Evolutionary conservation across 116 monocot genomes (phyloP), one percentile per base, ranked within the genome.

Genomic region (Posidonia oceanica): DNA sequence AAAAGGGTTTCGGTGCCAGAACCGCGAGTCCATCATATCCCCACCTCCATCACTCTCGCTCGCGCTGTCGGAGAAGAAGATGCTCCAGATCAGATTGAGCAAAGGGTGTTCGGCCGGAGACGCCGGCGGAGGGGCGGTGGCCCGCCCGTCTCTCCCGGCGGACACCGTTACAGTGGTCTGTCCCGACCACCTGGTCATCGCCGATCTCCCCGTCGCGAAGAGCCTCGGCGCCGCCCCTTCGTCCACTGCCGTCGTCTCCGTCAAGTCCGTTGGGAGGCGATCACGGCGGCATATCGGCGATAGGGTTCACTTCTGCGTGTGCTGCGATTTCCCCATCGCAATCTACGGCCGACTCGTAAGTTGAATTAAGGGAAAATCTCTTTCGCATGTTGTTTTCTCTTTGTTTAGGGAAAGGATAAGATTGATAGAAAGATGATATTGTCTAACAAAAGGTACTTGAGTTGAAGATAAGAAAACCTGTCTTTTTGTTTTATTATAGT

Each of bases 201-300:
- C 97, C 61, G 92, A 97, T 63, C 97, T 97, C 22, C 92, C 97
- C 57, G 92, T 97, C 14, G 96, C 92, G 29, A 91, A 97, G 83
- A 82, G 83, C 79, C 78, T 97, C 76, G 97, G 97, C 56, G 83
- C 80, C 59, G 55, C 81, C 40, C 86, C 81, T 8, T 63, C 77
- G 65, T 79, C 83, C 51, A 60, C 79, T 18, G 73, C 80, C 61
- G 37, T 51, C 68, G 66, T 85, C 54, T 52, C 75, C 40, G 69
- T 79, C 71, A 79, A 85, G 40, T 85, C 87, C 29, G 68, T 96
- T 61, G 95, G 96, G 38, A 86, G 96, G 17, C 76, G 91, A 18
- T 87, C 87, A n/a, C 86, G 97, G 36, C 87, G 91, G 29, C 79
- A 74, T n/a, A 75, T 80, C 56, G 91, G 91, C 13, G 86, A 91